Conservation (phyloP, 192 early-diverging fungal genomes). For the Coemansia sp. region DNA sequence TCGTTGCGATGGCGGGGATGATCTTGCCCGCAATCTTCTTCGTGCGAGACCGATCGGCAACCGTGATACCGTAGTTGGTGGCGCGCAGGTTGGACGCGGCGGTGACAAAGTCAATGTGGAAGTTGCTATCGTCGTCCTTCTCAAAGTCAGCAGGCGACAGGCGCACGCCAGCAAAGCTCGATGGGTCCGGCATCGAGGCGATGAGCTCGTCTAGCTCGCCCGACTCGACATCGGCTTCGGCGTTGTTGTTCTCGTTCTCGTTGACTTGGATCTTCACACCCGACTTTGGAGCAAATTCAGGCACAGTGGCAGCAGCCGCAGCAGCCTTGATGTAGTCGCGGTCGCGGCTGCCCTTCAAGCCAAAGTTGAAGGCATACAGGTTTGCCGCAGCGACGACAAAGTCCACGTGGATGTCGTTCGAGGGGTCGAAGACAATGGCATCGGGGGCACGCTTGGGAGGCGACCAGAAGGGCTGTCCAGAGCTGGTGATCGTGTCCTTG, state of each 20-base stretch:
- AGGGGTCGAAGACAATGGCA: constrained; percentile 74
- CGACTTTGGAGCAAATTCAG: constrained; percentile 80
- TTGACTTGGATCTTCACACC: constrained; percentile 97
- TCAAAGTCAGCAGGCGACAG: constrained; percentile 94
- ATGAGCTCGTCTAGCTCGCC: constrained; percentile 66
- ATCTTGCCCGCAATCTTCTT: constrained; percentile 91
- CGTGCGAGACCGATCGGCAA: constrained; percentile 76
- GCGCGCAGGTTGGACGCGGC: constrained; percentile 95
- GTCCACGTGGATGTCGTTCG: constrained; percentile 72
- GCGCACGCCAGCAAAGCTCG: constrained; percentile 79
- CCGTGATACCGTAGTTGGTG: constrained; percentile 71
- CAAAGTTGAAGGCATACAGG: constrained; percentile 95
- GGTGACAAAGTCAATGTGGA: constrained; percentile 99
- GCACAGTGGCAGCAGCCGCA: constrained; percentile 64
- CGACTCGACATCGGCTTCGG: constrained; percentile 19
- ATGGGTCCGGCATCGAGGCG: constrained; percentile 69
- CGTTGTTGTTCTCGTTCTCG: constrained; percentile 65
- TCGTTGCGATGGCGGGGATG: constrained; percentile 92
- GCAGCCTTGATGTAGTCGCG: constrained; percentile 64
- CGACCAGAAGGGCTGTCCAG: constrained; percentile 94
- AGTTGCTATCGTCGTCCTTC: constrained; percentile 99
- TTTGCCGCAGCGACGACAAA: constrained; percentile 92
- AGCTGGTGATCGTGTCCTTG: constrained; percentile 81
- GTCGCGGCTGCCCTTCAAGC: constrained; percentile 81
- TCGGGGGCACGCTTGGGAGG: constrained; percentile 94